Percentiles rank a stretch among this genome's conserved stretches.
Evolutionary conservation across 129 eudicot species (phyloP).

Genomic region (Tagetes erecta): DNA sequence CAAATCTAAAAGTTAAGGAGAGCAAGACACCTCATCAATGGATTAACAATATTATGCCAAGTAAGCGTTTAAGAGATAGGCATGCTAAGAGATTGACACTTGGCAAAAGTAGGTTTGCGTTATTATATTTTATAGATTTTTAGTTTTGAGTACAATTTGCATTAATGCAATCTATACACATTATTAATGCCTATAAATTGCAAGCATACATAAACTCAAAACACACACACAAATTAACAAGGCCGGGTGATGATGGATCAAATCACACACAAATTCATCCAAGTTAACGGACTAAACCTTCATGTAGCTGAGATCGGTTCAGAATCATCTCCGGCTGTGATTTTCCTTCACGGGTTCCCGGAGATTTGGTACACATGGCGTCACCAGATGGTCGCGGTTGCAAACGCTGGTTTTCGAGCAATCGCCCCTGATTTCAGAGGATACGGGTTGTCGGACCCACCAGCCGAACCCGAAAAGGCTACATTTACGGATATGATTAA

Average conservation of each 20-base stretch:
- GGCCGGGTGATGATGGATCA: not conserved
- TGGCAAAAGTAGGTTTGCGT: too few species aligned
- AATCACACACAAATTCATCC: conserved; percentile 2
- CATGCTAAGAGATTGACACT: too few species aligned
- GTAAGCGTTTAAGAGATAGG: too few species aligned
- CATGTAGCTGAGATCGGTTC: conserved; percentile 9
- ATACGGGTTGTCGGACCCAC: conserved; percentile 7
- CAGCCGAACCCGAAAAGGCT: conserved; percentile 4
- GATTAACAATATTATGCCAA: too few species aligned
- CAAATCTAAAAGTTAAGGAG: too few species aligned
- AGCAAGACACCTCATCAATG: too few species aligned
- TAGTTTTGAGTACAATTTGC: too few species aligned
- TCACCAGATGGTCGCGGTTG: conserved; percentile 10
- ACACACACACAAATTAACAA: not conserved
- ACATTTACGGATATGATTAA: not conserved
- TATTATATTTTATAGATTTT: too few species aligned
- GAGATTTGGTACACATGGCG: conserved; percentile 19
- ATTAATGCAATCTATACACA: too few species aligned
- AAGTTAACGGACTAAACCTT: conserved; percentile 6
- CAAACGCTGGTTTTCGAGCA: not conserved
- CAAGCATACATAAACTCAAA: too few species aligned
- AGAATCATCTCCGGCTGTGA: not conserved
- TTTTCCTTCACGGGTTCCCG: conserved; percentile 16
- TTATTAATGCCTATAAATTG: too few species aligned
- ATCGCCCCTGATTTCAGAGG: conserved; percentile 14